A percentile compares a stretch with the other conserved stretches of the same genome.
These are phyloP conservation scores for Colletotrichum aenigma DNA, from an alignment of 2,329 filamentous ascomycete species.

Conservation along the genomic window DNA sequence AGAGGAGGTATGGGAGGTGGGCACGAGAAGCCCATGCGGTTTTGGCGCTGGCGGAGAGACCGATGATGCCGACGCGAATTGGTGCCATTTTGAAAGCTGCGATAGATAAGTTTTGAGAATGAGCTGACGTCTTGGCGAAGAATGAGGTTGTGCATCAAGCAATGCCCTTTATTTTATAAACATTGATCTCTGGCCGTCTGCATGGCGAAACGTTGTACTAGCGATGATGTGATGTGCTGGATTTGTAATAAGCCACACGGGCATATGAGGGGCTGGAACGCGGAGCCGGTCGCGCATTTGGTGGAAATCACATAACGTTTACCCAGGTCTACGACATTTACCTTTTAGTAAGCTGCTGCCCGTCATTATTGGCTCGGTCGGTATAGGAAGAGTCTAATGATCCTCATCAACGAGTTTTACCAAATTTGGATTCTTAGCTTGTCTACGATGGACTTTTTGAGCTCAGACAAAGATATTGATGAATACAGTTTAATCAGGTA, in stretches of 20 bases:
- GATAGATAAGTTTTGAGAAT: not conserved
- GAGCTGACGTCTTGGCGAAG: too few species aligned
- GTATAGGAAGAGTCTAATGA: not conserved
- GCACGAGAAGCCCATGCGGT: constrained; percentile 59
- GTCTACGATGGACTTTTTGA: not conserved
- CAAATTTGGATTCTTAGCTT: not conserved
- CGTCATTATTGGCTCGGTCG: not conserved
- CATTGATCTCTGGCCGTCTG: fast-evolving
- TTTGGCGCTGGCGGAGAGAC: constrained; percentile 57
- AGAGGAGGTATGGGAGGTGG: constrained; percentile 65
- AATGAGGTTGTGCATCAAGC: not conserved
- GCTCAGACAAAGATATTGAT: not conserved
- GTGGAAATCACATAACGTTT: not conserved
- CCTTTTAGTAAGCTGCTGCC: not conserved
- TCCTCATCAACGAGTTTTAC: not conserved
- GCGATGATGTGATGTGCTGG: not conserved
- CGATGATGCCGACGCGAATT: constrained; percentile 62
- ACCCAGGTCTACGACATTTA: fast-evolving
- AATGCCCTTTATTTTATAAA: not conserved
- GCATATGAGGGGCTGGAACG: not conserved
- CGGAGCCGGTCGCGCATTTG: not conserved
- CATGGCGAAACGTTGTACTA: not conserved
- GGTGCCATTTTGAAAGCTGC: constrained; percentile 20
- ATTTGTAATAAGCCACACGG: not conserved
- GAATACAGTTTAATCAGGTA: not conserved